Percentiles rank a stretch among this genome's conserved stretches.
These are phyloP conservation scores for Podila minutissima DNA, from an alignment of 192 early-diverging fungal species.

Conservation along the genomic window DNA sequence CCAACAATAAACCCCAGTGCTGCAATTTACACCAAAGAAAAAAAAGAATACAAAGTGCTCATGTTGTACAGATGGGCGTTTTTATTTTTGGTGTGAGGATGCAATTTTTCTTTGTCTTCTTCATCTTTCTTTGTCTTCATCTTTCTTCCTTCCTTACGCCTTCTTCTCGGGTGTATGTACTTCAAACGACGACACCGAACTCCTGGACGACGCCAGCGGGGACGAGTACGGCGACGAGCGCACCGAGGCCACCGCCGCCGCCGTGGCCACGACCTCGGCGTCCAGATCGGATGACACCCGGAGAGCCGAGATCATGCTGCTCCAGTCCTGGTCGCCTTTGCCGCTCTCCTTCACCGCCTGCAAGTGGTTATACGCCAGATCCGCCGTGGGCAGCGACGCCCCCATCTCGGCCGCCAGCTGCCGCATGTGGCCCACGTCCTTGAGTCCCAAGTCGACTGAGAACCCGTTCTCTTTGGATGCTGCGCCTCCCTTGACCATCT, in stretches of 20 bases:
- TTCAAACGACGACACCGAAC: not conserved
- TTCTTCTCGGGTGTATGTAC: not conserved
- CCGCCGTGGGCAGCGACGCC: constrained; percentile 52
- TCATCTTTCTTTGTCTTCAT: too few species aligned
- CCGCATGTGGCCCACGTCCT: constrained; percentile 60
- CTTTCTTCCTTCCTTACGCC: not conserved
- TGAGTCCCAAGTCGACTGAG: constrained; percentile 53
- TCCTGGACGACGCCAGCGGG: not conserved
- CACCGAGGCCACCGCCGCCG: not conserved
- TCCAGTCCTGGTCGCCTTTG: constrained; percentile 31
- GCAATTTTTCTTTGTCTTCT: not conserved
- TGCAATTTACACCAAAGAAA: too few species aligned
- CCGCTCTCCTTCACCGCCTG: constrained; percentile 35
- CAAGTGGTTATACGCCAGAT: constrained; percentile 41
- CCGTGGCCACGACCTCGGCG: not conserved
- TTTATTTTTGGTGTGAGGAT: not conserved
- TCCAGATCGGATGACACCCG: not conserved
- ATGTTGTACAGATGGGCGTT: too few species aligned
- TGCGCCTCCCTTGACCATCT: constrained; percentile 19
- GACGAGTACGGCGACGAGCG: not conserved
- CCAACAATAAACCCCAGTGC: too few species aligned
- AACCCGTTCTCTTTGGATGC: constrained; percentile 53
- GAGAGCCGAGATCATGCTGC: constrained; percentile 24
- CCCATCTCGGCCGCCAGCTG: constrained; percentile 50
- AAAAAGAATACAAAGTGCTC: too few species aligned